Conservation (phyloP, 164 flowering plant genomes). For the Protea cynaroides region DNA sequence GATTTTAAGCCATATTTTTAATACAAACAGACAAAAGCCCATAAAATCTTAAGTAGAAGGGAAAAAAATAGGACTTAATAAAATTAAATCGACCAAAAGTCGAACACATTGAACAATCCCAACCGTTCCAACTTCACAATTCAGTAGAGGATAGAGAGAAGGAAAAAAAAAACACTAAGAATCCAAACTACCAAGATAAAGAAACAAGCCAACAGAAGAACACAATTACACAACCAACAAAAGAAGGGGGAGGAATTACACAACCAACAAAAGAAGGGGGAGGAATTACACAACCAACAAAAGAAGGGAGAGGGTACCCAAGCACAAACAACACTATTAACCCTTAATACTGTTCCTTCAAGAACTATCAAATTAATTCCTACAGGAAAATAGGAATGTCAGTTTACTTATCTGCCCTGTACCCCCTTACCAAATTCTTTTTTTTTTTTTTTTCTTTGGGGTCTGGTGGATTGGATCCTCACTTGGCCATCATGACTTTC, state of each 20-base stretch:
- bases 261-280: no score
- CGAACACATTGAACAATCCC: no score
- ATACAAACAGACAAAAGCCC: no score
- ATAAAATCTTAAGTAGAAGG: no score
- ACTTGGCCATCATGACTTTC: conserved; percentile 78
- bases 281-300: no score
- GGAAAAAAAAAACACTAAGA: background rate
- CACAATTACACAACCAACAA: conserved; percentile 13
- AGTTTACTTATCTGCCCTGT: conserved; percentile 9
- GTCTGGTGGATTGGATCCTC: conserved; percentile 15
- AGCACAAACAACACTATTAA: background rate
- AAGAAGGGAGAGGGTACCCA: background rate
- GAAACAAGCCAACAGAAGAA: background rate
- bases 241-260: no score
- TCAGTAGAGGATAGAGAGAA: background rate
- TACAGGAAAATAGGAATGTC: conserved; percentile 3
- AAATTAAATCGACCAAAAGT: background rate
- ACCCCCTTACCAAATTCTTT: background rate
- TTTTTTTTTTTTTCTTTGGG: background rate
- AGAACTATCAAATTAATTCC: conserved; percentile 9
- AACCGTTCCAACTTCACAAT: no score
- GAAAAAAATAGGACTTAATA: background rate
- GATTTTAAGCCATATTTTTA: no score
- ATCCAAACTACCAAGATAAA: conserved; percentile 7
- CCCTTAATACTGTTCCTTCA: background rate